Evolutionary conservation across 495 filamentous ascomycete species (phyloP).

Genomic region (Talaromyces nanjingensis): DNA sequence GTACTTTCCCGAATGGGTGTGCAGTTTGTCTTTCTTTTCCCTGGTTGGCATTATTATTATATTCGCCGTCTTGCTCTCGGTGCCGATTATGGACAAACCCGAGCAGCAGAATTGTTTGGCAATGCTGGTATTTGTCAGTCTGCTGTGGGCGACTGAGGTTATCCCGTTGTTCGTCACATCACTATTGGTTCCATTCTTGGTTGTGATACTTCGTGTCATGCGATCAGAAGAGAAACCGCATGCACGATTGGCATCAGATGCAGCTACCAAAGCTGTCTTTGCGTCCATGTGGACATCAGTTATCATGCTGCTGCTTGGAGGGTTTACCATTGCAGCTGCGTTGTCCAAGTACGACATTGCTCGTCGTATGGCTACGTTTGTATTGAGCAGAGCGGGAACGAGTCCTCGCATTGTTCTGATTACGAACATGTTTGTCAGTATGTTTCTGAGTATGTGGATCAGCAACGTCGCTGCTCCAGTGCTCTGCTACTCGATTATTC

Average conservation of each 20-base stretch:
- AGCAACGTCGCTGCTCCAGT: conserved; percentile 97
- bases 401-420: conserved; percentile 79
- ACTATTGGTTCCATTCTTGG: conserved; percentile 86
- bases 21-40: conserved; percentile 71
- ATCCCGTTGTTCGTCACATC: conserved; percentile 97
- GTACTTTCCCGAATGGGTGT: conserved; percentile 70
- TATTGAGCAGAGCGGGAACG: conserved; percentile 94
- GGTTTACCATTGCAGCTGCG: conserved; percentile 92
- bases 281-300: conserved; percentile 98
- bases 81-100: conserved; percentile 72
- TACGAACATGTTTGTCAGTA: conserved; percentile 97
- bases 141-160: conserved; percentile 95
- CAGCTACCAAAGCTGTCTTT: conserved; percentile 76
- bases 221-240: conserved; percentile 66
- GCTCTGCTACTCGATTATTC: conserved; percentile 96
- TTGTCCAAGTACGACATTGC: conserved; percentile 97
- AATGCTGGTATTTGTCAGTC: conserved; percentile 85
- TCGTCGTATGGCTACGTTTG: conserved; percentile 91
- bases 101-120: conserved; percentile 97
- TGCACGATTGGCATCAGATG: conserved; percentile 60
- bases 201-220: conserved; percentile 78
- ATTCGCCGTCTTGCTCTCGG: conserved; percentile 62
- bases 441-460: conserved; percentile 98
- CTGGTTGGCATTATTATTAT: conserved; percentile 63
- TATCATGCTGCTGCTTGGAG: conserved; percentile 95